phyloP scores from a whole-genome alignment of 768 basidiomycete genomes.

The Trametes sanguinea region DNA sequence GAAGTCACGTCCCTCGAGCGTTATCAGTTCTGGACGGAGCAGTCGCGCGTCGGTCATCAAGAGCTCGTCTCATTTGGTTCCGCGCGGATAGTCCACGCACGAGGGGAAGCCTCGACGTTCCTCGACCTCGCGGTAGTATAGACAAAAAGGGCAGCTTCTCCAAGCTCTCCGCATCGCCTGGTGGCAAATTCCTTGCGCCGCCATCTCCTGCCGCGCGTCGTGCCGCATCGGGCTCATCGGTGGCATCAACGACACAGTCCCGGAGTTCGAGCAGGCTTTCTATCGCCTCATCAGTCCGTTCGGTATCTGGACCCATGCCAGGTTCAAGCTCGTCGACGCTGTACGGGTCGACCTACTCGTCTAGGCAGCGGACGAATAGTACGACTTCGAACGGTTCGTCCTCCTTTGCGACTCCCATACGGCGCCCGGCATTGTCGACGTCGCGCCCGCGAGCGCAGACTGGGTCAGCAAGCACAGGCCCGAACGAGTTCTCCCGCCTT shows the following conservation, averaged over 20 bases:
- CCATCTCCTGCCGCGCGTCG: slow-evolving; percentile 47
- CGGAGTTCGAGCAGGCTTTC: slow-evolving; percentile 65
- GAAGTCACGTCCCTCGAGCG: slow-evolving; percentile 67
- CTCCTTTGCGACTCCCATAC: slow-evolving; percentile 27
- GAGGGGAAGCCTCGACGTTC: slow-evolving; percentile 15
- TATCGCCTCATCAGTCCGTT: slow-evolving; percentile 54
- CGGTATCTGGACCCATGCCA: slow-evolving; percentile 69
- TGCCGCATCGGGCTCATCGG: slow-evolving; percentile 50
- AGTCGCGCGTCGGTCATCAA: slow-evolving; percentile 49
- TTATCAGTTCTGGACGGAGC: slow-evolving; percentile 62
- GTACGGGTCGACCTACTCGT: slow-evolving; percentile 71
- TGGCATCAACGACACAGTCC: slow-evolving; percentile 35
- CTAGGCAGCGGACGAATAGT: slow-evolving; percentile 81
- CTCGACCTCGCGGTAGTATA: slow-evolving; percentile 11
- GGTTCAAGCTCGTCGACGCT: slow-evolving; percentile 40
- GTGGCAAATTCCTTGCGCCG: slow-evolving; percentile 49
- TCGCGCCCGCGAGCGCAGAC: slow-evolving; percentile 45
- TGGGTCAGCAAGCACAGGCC: slow-evolving; percentile 31
- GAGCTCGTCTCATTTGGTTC: slow-evolving; percentile 10
- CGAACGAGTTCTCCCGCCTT: slow-evolving; percentile 58
- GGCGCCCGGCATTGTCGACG: slow-evolving; percentile 32
- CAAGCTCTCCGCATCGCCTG: slow-evolving; percentile 41
- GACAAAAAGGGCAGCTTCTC: slow-evolving; percentile 42
- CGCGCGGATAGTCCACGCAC: slow-evolving; percentile 6
- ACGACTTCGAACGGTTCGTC: slow-evolving; percentile 46